Evolutionary conservation across 2,329 filamentous ascomycete genomes (phyloP), one percentile per base, ranked within the genome.

Genomic region (Exophiala mesophila): DNA sequence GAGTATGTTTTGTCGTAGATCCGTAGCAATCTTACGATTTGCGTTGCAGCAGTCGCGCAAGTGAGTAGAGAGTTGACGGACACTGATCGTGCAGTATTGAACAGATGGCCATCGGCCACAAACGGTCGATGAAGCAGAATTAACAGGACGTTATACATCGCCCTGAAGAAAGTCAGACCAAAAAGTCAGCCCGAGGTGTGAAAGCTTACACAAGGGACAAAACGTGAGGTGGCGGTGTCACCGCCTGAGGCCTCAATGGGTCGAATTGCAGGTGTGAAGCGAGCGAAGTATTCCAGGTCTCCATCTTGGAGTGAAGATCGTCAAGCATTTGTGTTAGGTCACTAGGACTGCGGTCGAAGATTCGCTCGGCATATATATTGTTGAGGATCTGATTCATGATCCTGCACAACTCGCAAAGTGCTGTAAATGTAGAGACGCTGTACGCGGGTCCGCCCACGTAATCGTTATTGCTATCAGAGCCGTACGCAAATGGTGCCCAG

Each of bases 91-190:
- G 21, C 21, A 10, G 32, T 33, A 17, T 19, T 30, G 21, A 29
- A 36, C 3, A 42, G 23, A 39, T 63, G 58, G 7, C 59, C 58
- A 32, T 58, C 53, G 3, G 52, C 61, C 0, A 70, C 59, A 48
- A 71, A 71, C 1, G 69, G 67, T 1, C 68, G 64, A 42, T 72
- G 66, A 7, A 72, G 60, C 0, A 72, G 57, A 33, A 72, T 71
- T 7, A 63, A 59, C 9, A 72, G 59, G 3, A 66, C 63, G 45
- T 70, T 57, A 47, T 68, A 71, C 53, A 62, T 57, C 13, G 55
- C 55, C 29, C 20, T 41, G 33, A 16, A 23, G 39, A 35, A 18
- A 30, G 12, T 41, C 39, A 18, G 56, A 57, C 44, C 59, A 54
- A 37, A 55, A 46, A 12, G 46, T 37, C 6, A 52, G 42, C 8